Base-by-base conservation (phyloP, 176 grass and related monocot genomes). In the Elaeis guineensis region DNA sequence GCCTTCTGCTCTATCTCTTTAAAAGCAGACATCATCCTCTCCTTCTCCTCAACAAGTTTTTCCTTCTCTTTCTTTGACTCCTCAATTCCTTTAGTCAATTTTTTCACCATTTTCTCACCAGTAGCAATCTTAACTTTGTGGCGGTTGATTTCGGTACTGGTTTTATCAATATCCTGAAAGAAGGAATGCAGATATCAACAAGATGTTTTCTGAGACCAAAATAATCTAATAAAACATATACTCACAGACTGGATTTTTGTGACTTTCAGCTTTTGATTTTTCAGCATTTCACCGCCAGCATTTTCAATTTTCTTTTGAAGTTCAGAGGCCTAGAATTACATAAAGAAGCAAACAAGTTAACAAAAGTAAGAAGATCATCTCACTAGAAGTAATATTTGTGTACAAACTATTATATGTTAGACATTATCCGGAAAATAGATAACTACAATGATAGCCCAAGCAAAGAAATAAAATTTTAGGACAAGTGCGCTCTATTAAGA, bases 231-330 rank as follows among this genome's bases (percentile, higher is more conserved):
- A 35, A 54, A 61, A 52, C 48, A 76, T 64, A 65, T 70, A 64
- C 84, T 76, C 65, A 97, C 93, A 64, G 78, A 85, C 83, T 97
- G 93, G 62, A 89, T 92, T 24, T 72, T 72, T 48, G 54, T 62
- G 28, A 92, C 87, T 91, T 98, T 98, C 63, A 67, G 54, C 66
- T 92, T 92, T 70, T 92, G 93, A 80, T 89, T 83, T 80, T 98
- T 92, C 25, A 98, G 76, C 66, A 50, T 25, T 69, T 98, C 76
- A 9, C 93, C 93, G 54, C 93, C 93, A 6, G 70, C 81, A 70
- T 98, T 89, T 89, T 98, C 87, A 66, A 98, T 89, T 81, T 89
- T 85, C 49, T 88, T 75, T 71, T 98, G 93, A 83, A 98, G 87
- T 70, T 92, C 81, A 58, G 84, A 80, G 76, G 87, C 87, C 93